phyloP scores from a whole-genome alignment of 257 asterid species.

The Coffea eugenioides region DNA sequence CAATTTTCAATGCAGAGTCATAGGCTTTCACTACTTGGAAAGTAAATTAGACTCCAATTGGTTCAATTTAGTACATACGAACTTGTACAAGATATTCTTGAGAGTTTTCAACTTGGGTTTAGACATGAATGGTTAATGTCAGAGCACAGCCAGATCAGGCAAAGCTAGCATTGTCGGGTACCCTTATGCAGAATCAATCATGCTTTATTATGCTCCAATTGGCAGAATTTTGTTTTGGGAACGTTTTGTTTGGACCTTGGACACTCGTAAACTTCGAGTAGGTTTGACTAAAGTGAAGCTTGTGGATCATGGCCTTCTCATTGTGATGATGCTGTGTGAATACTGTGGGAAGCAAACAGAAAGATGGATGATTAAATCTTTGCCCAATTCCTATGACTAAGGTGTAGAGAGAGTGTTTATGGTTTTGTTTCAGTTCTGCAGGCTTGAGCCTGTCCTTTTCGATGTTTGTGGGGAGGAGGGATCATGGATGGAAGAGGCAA shows the following conservation, averaged over 20 bases:
- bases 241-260: not conserved
- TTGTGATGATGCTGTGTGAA: not conserved
- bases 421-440: not conserved
- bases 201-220: not conserved
- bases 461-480: not conserved
- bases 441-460: not conserved
- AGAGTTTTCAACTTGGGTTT: not conserved
- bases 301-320: not conserved
- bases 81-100: not conserved
- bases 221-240: not conserved
- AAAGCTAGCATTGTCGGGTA: not conserved
- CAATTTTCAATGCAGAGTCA: not conserved
- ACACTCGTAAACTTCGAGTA: not conserved
- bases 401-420: not conserved
- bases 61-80: not conserved
- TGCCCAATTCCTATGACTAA: not conserved
- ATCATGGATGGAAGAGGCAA: not conserved
- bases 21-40: not conserved
- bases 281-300: not conserved
- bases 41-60: not conserved
- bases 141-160: not conserved
- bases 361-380: not conserved
- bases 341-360: not conserved
- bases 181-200: not conserved
- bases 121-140: not conserved